Evolutionary conservation across 164 flowering plant genomes (phyloP).

Genomic region (Dillenia turbinata): DNA sequence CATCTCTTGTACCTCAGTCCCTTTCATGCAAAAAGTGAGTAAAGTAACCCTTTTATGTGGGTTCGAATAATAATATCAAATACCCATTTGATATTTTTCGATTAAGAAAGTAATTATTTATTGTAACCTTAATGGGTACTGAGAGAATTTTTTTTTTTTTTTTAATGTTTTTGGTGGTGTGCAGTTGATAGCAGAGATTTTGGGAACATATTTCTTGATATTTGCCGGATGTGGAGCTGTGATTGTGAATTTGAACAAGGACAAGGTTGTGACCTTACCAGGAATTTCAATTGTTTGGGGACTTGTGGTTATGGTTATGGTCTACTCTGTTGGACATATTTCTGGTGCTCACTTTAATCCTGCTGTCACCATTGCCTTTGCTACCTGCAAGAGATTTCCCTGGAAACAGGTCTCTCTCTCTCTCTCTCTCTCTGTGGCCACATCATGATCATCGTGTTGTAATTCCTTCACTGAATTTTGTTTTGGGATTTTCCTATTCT

Average conservation of each 20-base stretch:
- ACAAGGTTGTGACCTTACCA: constrained; percentile 33
- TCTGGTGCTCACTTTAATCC: constrained; percentile 71
- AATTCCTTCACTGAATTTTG: too few relatives aligned
- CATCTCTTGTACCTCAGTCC: constrained; percentile 18
- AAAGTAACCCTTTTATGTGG: background rate
- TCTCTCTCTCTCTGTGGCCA: too few relatives aligned
- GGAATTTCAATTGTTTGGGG: constrained; percentile 60
- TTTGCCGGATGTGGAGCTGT: constrained; percentile 59
- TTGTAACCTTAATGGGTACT: background rate
- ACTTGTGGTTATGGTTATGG: constrained; percentile 53
- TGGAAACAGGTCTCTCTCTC: constrained; percentile 40
- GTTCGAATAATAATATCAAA: background rate
- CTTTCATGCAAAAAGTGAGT: constrained; percentile 43
- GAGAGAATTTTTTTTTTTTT: background rate
- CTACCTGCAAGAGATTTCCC: constrained; percentile 49
- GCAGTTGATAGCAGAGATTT: constrained; percentile 55
- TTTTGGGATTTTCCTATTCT: background rate
- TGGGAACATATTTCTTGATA: constrained; percentile 58
- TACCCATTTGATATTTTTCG: background rate
- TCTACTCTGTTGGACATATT: constrained; percentile 56
- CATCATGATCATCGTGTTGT: too few relatives aligned
- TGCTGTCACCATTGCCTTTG: constrained; percentile 57
- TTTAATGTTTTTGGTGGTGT: background rate
- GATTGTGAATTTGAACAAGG: constrained; percentile 35
- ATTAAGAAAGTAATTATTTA: too few relatives aligned